Evolutionary conservation across 2,329 filamentous ascomycete genomes (phyloP).

Genomic region (Aspergillus tanneri): DNA sequence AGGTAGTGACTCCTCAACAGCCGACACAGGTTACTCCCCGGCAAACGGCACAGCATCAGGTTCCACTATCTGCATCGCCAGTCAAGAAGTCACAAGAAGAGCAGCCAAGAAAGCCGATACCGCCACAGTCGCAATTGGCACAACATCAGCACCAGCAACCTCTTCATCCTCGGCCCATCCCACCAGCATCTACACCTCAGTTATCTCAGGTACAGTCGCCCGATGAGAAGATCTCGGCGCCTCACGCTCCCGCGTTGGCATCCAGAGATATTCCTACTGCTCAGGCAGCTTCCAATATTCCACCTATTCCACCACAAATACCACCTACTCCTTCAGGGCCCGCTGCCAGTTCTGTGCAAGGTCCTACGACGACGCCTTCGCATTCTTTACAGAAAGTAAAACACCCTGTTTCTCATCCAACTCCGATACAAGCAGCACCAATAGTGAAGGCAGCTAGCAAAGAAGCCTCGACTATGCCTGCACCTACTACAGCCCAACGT

Average conservation of each 20-base stretch:
- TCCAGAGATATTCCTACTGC: slow-evolving; percentile 16
- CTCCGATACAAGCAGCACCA: slow-evolving; percentile 5
- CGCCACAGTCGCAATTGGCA: slow-evolving; percentile 4
- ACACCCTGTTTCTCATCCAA: background rate
- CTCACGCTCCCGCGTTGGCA: slow-evolving; percentile 23
- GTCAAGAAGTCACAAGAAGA: slow-evolving; percentile 7
- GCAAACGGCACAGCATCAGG: slow-evolving; percentile 8
- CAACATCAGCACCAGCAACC: slow-evolving; percentile 11
- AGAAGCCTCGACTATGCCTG: slow-evolving; percentile 11
- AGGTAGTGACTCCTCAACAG: slow-evolving; percentile 9
- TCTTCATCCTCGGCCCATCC: slow-evolving; percentile 9
- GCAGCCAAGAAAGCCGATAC: slow-evolving; percentile 5
- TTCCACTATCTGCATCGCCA: slow-evolving; percentile 11
- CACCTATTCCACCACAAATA: slow-evolving; percentile 15
- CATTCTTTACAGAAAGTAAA: background rate
- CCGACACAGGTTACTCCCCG: slow-evolving; percentile 3
- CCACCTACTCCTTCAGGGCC: slow-evolving; percentile 22
- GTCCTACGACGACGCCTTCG: slow-evolving; percentile 18
- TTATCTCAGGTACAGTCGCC: slow-evolving; percentile 16
- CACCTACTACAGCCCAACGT: slow-evolving; percentile 20
- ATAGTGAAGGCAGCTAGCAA: slow-evolving; percentile 19
- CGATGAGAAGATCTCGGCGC: slow-evolving; percentile 23
- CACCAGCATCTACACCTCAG: slow-evolving; percentile 13
- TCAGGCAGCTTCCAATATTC: slow-evolving; percentile 8
- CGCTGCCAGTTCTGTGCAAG: slow-evolving; percentile 15